These are phyloP conservation scores for Fusarium sp. DNA, from an alignment of 2,329 filamentous ascomycete species.

Conservation along the genomic window DNA sequence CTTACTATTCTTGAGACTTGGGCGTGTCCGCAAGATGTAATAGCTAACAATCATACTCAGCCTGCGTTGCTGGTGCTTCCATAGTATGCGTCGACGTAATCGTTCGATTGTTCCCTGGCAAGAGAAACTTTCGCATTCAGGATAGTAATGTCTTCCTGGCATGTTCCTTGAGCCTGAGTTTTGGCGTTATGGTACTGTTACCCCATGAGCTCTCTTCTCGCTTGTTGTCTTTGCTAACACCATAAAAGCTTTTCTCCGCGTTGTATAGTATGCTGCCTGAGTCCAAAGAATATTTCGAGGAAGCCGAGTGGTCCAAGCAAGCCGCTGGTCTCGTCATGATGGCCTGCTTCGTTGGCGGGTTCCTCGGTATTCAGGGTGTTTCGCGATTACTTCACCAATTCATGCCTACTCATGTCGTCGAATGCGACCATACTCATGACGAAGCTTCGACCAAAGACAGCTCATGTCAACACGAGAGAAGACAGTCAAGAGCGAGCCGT, in stretches of 20 bases:
- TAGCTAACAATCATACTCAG: slow-evolving; percentile 47
- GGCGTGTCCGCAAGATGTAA: not conserved
- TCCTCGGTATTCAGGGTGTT: slow-evolving; percentile 81
- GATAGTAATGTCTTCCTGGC: slow-evolving; percentile 92
- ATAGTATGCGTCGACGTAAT: slow-evolving; percentile 91
- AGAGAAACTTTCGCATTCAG: slow-evolving; percentile 86
- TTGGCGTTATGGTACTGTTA: slow-evolving; percentile 87
- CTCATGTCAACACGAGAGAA: slow-evolving; percentile 45
- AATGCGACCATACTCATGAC: slow-evolving; percentile 82
- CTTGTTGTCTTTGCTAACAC: slow-evolving; percentile 20
- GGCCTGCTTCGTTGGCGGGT: slow-evolving; percentile 78
- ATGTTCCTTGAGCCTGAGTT: slow-evolving; percentile 90
- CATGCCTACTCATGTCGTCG: slow-evolving; percentile 84
- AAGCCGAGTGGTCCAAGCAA: slow-evolving; percentile 76
- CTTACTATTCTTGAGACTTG: not conserved
- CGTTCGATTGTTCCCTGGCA: slow-evolving; percentile 79
- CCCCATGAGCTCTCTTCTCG: not conserved
- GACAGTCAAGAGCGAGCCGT: slow-evolving; percentile 52
- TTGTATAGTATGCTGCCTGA: slow-evolving; percentile 95
- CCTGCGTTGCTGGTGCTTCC: slow-evolving; percentile 81
- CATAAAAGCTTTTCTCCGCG: slow-evolving; percentile 84
- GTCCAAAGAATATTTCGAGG: slow-evolving; percentile 81
- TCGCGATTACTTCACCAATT: slow-evolving; percentile 80
- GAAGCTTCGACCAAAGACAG: slow-evolving; percentile 60
- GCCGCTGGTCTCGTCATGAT: slow-evolving; percentile 79